Conservation (phyloP, 208 protist species). For the Tetramitus jugosus region DNA sequence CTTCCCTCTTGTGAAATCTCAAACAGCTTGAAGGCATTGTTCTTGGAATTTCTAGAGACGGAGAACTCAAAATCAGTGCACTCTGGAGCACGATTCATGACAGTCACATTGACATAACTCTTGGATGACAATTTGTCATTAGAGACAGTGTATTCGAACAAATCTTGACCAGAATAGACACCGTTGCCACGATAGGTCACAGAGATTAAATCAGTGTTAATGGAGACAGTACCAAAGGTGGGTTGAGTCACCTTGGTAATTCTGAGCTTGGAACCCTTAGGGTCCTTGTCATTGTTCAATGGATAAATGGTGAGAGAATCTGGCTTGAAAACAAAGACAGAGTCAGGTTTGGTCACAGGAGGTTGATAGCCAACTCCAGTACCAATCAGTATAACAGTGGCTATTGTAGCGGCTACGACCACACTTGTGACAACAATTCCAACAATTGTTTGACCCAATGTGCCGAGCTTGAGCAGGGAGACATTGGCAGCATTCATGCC, state of each 20-base stretch:
- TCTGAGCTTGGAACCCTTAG: neutral
- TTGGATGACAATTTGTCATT: neutral
- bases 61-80: neutral
- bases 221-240: neutral
- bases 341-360: neutral
- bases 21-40: neutral
- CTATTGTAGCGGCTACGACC: neutral
- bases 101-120: neutral
- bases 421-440: neutral
- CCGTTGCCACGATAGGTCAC: too few relatives aligned
- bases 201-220: neutral
- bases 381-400: neutral
- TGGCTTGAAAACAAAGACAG: neutral
- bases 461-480: neutral
- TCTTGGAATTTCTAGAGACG: neutral
- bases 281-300: constrained; percentile 4
- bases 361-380: neutral
- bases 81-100: neutral
- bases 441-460: neutral
- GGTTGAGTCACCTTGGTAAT: neutral
- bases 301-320: neutral
- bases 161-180: neutral
- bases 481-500: too few relatives aligned
- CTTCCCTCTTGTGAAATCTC: neutral
- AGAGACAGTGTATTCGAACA: neutral